Conservation (phyloP, 768 basidiomycete species). For the Pleurotus sapidus region DNA sequence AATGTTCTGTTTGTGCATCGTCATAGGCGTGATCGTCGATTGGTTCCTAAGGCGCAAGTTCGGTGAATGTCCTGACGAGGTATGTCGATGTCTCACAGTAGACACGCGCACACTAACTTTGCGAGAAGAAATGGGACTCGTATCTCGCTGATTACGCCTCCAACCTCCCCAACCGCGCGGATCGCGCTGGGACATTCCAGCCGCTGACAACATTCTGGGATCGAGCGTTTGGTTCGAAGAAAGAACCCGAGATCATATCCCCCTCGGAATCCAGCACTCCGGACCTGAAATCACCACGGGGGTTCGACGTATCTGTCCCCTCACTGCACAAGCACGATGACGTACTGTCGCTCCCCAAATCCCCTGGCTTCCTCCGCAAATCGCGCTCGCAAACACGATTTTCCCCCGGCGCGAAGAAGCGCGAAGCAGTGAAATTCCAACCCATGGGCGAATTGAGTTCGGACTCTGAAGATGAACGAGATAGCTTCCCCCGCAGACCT, state of each 20-base stretch:
- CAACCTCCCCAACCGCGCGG: slow-evolving; percentile 48
- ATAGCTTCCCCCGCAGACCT: slow-evolving; percentile 15
- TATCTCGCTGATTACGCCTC: slow-evolving; percentile 60
- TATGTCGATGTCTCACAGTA: slow-evolving; percentile 19
- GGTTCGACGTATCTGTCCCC: neutral
- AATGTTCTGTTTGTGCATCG: slow-evolving; percentile 50
- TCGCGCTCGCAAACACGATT: slow-evolving; percentile 12
- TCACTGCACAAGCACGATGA: slow-evolving; percentile 10
- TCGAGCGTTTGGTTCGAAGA: slow-evolving; percentile 32
- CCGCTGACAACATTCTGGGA: slow-evolving; percentile 57
- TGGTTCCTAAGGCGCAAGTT: slow-evolving; percentile 53
- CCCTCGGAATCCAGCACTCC: slow-evolving; percentile 13
- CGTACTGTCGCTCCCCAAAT: slow-evolving; percentile 17
- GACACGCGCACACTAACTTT: slow-evolving; percentile 2
- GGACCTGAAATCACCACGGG: slow-evolving; percentile 8
- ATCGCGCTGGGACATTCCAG: slow-evolving; percentile 56
- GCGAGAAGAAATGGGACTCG: slow-evolving; percentile 60
- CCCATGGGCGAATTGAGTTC: slow-evolving; percentile 18
- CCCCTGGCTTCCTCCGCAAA: slow-evolving; percentile 18
- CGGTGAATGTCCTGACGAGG: slow-evolving; percentile 72
- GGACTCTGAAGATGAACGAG: slow-evolving; percentile 31
- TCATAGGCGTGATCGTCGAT: slow-evolving; percentile 45
- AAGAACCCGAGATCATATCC: neutral
- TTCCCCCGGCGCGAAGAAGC: slow-evolving; percentile 14
- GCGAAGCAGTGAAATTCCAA: slow-evolving; percentile 22